Conservation (phyloP, 1,284 basidiomycete species). For the Porodaedalea pini region DNA sequence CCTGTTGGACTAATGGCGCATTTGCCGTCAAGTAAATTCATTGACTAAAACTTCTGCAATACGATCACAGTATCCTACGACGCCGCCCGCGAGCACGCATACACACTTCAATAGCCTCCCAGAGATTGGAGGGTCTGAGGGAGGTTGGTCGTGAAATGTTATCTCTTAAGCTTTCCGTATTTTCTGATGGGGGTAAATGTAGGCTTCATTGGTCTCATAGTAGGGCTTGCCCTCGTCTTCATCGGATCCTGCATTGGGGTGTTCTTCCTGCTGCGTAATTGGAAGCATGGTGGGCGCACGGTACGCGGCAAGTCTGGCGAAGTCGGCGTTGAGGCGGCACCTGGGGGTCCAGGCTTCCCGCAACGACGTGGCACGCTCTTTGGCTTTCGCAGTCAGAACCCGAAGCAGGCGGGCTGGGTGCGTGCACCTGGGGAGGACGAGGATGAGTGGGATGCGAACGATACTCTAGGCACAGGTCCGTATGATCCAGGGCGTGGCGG, state of each 20-base stretch:
- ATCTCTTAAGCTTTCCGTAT: too few species aligned
- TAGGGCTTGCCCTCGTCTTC: conserved; percentile 20
- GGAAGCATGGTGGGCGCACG: conserved; percentile 19
- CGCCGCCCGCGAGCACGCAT: conserved; percentile 12
- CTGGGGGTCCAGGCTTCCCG: conserved; percentile 4
- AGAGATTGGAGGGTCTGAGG: conserved; percentile 18
- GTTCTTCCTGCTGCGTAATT: conserved; percentile 19
- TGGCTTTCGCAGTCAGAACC: conserved; percentile 13
- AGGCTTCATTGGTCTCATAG: conserved; percentile 23
- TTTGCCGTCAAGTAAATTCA: not conserved
- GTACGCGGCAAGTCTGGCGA: conserved; percentile 17
- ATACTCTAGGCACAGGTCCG: conserved; percentile 1
- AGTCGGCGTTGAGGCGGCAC: conserved; percentile 9
- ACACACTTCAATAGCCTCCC: conserved; percentile 14
- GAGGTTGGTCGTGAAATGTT: conserved; percentile 4
- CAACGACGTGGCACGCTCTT: conserved; percentile 19
- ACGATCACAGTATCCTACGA: conserved; percentile 10
- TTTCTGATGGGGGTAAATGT: too few species aligned
- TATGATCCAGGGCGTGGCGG: conserved; percentile 3
- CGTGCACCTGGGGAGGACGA: conserved; percentile 18
- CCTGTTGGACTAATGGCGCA: not conserved
- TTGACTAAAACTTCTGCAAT: not conserved
- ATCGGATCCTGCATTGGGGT: conserved; percentile 18
- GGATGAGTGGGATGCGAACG: conserved; percentile 19
- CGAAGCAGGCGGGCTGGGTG: conserved; percentile 14